These are phyloP conservation scores for Aristolochia fimbriata DNA, from an alignment of 164 flowering plant genomes.

Conservation along the genomic window DNA sequence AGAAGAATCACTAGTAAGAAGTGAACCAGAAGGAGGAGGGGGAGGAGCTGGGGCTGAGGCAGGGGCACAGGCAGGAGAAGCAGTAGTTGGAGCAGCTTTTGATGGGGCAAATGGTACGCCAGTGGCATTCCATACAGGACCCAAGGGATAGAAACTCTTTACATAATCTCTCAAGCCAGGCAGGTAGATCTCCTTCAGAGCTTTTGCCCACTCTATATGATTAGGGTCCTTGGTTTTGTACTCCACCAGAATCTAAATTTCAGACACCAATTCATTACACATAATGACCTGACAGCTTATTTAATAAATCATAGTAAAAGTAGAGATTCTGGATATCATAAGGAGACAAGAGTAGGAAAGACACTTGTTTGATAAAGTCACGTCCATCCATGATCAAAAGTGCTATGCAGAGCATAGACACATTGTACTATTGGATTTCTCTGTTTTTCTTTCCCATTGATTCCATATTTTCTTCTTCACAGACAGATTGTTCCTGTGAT, in stretches of 20 bases:
- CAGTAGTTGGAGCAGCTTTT: constrained; percentile 26
- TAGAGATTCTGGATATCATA: too few relatives aligned
- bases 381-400: too few relatives aligned
- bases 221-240: constrained; percentile 76
- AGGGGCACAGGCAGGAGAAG: constrained; percentile 9
- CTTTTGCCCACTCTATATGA: constrained; percentile 98
- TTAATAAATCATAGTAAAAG: background rate
- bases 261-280: constrained; percentile 1
- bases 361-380: too few relatives aligned
- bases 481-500: too few relatives aligned
- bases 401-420: too few relatives aligned
- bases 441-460: too few relatives aligned
- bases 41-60: constrained; percentile 75
- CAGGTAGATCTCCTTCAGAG: constrained; percentile 82
- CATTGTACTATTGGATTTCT: too few relatives aligned
- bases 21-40: constrained; percentile 75
- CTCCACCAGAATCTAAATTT: constrained; percentile 72
- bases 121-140: constrained; percentile 79
- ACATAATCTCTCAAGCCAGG: constrained; percentile 93
- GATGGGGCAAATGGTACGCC: constrained; percentile 36
- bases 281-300: background rate
- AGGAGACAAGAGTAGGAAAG: too few relatives aligned
- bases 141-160: constrained; percentile 71
- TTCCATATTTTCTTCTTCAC: too few relatives aligned
- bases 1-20: constrained; percentile 53